Base-by-base conservation (phyloP, 371 early-diverging fungal species). In the Zopfochytrium polystomum region DNA sequence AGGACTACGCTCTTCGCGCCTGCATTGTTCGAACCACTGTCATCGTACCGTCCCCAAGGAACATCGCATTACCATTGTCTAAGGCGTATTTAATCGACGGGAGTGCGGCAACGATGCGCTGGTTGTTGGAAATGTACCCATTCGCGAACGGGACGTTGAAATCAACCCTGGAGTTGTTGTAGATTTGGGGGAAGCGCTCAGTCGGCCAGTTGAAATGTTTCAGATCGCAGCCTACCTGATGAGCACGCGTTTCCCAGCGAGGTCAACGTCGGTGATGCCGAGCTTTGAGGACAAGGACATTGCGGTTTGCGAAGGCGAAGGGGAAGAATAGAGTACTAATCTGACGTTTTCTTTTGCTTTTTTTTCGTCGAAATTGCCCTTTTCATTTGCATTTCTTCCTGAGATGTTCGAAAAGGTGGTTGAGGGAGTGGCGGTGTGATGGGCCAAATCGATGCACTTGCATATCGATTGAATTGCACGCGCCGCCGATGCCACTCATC, bases 141-240 rank as follows among this genome's bases (percentile, higher is more conserved):
- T 90, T 87, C 51, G 77, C 76, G 67, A 95, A 86, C 38, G 99
- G 99, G 23, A 99, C 99, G 82, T 99, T 99, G 79, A 96, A 99
- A 84, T 99, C 99, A 57, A 97, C 98, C 58, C 95, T 93, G 52
- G n/a, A n/a, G n/a, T n/a, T n/a, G n/a, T n/a, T n/a, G n/a, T 13
- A 2, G 33, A 34, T 3, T 6, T 11, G 51, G 13, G 11, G 49
- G 15, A 18, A 44, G 66, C 13, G 55, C 43, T n/a, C 25, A 25
- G 13, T 25, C 2, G 13, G 13, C 18, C 25, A 13, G 49, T 2
- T 48, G n/a, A n/a, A n/a, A n/a, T n/a, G n/a, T n/a, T n/a, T n/a
- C n/a, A n/a, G n/a, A n/a, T n/a, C n/a, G 22, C n/a, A 32, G 52
- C 59, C 64, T 83, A 90, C 90, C 97, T 88, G 65, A 97, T 93